Base-by-base conservation (phyloP, 495 filamentous ascomycete species). In the Paragyromitra xinjiangensis region DNA sequence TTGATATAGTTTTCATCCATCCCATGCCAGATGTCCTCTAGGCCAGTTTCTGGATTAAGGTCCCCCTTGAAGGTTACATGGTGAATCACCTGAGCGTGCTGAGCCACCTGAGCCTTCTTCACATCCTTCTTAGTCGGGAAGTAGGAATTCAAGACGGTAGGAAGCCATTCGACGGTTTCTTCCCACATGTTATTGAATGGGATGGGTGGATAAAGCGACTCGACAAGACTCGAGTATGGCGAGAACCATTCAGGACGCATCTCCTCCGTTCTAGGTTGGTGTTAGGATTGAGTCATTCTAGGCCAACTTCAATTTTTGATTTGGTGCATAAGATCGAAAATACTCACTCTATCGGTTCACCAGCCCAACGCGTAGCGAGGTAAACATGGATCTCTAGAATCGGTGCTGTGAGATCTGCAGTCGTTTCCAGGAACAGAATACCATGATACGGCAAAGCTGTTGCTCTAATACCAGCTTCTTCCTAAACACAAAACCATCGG, bases 131-230 rank as follows among this genome's bases (percentile, higher is more conserved):
- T 22, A 34, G 8, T 53, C n/a, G 79, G 69, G 50, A 81, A 76
- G 44, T 81, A 81, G 42, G 71, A 51, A 4, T 26, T 42, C 40
- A 82, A 64, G 9, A 78, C 26, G 11, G 48, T 6, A 26, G 70
- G 73, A n/a, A 82, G 74, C 81, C 81, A 82, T 45, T 68, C 63
- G 16, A 14, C 24, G 19, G 73, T 68, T 34, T 82, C 81, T 58
- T 80, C 81, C 81, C 81, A 82, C 81, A 82, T 82, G 11, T 69
- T 63, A 9, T 71, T 6, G 26, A 75, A 75, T 1, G 81, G 81
- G n/a, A 82, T 73, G 42, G 71, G 51, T 22, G 64, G 70, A 44
- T 79, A 48, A 26, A 48, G 44, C 12, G 77, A 70, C 26, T 51
- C 22, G 19, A 53, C 29, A 9, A 26, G 26, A 42, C 12, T 58